These are phyloP conservation scores for Aspergillus leporis DNA, from an alignment of 495 filamentous ascomycete species.

Conservation along the genomic window DNA sequence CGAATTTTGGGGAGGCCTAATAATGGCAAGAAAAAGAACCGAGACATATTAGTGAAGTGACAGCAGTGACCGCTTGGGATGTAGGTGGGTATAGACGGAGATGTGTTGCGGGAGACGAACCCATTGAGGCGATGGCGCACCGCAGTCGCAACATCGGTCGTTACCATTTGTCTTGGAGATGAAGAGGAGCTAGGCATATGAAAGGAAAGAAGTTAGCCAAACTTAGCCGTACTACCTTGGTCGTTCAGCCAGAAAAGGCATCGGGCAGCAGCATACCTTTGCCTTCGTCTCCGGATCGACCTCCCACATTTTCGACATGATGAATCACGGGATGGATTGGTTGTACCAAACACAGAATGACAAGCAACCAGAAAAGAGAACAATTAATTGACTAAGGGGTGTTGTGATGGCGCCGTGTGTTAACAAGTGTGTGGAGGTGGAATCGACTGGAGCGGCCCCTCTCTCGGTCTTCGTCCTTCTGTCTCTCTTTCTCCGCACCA, in stretches of 20 bases:
- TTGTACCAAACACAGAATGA: conserved; percentile 4
- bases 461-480: not conserved
- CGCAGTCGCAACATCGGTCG: conserved; percentile 88
- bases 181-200: conserved; percentile 64
- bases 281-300: conserved; percentile 93
- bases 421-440: not conserved
- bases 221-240: not conserved
- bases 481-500: not conserved
- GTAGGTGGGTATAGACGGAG: not conserved
- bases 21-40: not conserved
- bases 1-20: conserved; percentile 70
- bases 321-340: not conserved
- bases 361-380: conserved; percentile 1
- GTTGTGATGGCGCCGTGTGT: not conserved
- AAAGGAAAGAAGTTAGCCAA: conserved; percentile 17
- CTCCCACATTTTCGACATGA: conserved; percentile 82
- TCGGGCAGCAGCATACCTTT: conserved; percentile 60
- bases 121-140: conserved; percentile 95
- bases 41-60: not conserved
- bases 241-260: conserved; percentile 8
- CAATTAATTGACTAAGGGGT: conserved; percentile 2
- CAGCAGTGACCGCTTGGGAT: conserved; percentile 3
- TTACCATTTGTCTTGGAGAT: conserved; percentile 88
- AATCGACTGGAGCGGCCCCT: not conserved
- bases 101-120: conserved; percentile 25